Evolutionary conservation across 2,329 filamentous ascomycete species (phyloP).

Genomic region (Metarhizium anisopliae): DNA sequence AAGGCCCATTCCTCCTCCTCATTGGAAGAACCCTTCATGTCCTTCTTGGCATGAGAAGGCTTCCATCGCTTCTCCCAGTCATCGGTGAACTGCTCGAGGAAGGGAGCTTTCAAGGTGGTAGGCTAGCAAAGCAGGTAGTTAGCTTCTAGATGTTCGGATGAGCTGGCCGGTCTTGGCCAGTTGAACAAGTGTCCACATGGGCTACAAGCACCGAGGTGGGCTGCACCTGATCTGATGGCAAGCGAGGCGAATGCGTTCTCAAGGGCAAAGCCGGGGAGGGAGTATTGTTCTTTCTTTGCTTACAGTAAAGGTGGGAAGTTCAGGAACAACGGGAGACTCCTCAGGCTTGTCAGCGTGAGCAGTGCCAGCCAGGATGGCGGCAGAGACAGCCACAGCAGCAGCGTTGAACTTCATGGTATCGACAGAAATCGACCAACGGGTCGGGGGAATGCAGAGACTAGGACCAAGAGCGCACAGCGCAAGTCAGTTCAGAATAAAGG

Average conservation of each 20-base stretch:
- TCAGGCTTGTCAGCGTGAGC: conserved; percentile 61
- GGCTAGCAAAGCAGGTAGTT: conserved; percentile 51
- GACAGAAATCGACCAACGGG: conserved; percentile 36
- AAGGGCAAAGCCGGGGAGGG: not conserved
- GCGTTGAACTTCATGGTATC: conserved; percentile 71
- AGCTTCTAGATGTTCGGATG: conserved; percentile 9
- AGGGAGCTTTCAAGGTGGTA: conserved; percentile 79
- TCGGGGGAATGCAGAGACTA: not conserved
- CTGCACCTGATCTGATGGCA: not conserved
- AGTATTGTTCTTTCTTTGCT: conserved; percentile 27
- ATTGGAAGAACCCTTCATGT: conserved; percentile 59
- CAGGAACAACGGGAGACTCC: conserved; percentile 49
- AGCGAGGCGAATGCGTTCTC: not conserved
- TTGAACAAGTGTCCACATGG: not conserved
- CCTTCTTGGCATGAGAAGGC: conserved; percentile 94
- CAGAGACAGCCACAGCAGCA: conserved; percentile 66
- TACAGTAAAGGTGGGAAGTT: conserved; percentile 82
- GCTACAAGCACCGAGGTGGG: not conserved
- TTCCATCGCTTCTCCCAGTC: conserved; percentile 94
- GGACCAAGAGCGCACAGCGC: conserved; percentile 13
- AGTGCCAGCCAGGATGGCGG: conserved; percentile 61
- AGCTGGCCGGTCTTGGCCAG: not conserved
- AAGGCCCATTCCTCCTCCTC: conserved; percentile 34
- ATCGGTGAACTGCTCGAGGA: conserved; percentile 97
- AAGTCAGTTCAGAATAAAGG: conserved; percentile 11